Evolutionary conservation across 2,329 filamentous ascomycete genomes (phyloP), one percentile per base, ranked within the genome.

Genomic region (Pseudopithomyces chartarum): DNA sequence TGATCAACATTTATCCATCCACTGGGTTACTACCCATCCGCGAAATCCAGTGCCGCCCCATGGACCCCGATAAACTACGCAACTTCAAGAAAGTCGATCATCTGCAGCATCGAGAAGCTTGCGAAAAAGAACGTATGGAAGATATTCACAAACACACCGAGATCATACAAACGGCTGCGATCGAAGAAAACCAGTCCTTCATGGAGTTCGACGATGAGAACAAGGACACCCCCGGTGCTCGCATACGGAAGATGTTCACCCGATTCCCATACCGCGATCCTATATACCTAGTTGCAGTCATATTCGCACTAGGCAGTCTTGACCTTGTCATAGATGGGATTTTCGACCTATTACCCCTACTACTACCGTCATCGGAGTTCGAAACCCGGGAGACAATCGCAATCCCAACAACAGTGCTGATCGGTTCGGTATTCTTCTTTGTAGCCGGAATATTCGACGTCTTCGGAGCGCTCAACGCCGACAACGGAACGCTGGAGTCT

Each of bases 351-450:
- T 45, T 71, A 1, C 67, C 66, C 3, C 62, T 40, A 4, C 38
- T 59, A 0, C 47, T 57, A 1, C 57, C 59, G 0, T n/a, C 55
- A 19, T 46, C 60, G 1, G 44, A 40, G 2, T 65, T 65, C 20
- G 58, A 66, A 33, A 58, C 50, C 6, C 59, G 64, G 15, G 62
- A 69, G 6, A 62, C 49, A 0, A 40, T 71, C 20, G 67, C 66
- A 2, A 51, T 66, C 0, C 68, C 69, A 0, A 57, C 61, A 1
- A 72, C 69, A 1, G 55, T 69, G 0, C 56, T 72, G 3, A 62
- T 69, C 11, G 68, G 69, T 10, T 62, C 67, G 0, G 62, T 66
- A 11, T 34, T 70, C n/a, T 72, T 72, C 61, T 65, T 70, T 34
- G 58, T 52, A 10, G 69, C 69, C 1, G 69, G 67, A 10, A 52